phyloP scores from a whole-genome alignment of 352 stramenopile species.

The Phytophthora pluvialis region DNA sequence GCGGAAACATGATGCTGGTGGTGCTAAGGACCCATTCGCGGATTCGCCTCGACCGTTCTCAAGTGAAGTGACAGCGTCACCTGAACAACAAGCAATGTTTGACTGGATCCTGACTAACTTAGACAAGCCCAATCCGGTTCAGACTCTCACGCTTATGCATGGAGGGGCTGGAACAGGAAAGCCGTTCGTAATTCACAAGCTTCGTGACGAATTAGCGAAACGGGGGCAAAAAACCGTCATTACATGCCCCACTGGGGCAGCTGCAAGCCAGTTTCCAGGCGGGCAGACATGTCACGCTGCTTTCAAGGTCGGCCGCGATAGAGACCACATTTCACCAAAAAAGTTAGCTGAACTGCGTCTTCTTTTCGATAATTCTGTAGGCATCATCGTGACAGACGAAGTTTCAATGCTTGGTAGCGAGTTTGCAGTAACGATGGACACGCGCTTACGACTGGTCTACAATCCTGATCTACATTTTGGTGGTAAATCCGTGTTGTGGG shows the following conservation, averaged over 20 bases:
- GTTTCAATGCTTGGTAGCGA: conserved; percentile 10
- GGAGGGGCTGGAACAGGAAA: conserved; percentile 7
- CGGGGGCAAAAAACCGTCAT: neutral
- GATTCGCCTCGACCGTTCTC: no score
- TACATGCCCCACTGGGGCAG: conserved; percentile 3
- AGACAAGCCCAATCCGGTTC: neutral
- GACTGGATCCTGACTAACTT: neutral
- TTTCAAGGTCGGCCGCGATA: conserved; percentile 5
- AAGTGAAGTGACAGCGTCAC: neutral
- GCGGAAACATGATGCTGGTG: no score
- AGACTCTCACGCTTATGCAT: conserved; percentile 5
- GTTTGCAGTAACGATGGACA: conserved; percentile 7
- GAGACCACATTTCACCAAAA: neutral
- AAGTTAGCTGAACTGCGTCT: conserved; percentile 5
- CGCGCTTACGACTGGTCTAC: conserved; percentile 1
- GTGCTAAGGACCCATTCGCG: no score
- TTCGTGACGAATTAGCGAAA: neutral
- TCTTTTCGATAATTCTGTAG: conserved; percentile 1
- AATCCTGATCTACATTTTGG: conserved; percentile 9
- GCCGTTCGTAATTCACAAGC: neutral
- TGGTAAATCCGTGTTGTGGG: neutral
- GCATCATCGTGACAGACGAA: conserved; percentile 2
- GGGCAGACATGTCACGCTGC: conserved; percentile 5
- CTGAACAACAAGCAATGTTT: neutral
- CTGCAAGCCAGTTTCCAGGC: conserved; percentile 7